phyloP scores from a whole-genome alignment of 2,329 filamentous ascomycete genomes.

The Fusarium luffae region DNA sequence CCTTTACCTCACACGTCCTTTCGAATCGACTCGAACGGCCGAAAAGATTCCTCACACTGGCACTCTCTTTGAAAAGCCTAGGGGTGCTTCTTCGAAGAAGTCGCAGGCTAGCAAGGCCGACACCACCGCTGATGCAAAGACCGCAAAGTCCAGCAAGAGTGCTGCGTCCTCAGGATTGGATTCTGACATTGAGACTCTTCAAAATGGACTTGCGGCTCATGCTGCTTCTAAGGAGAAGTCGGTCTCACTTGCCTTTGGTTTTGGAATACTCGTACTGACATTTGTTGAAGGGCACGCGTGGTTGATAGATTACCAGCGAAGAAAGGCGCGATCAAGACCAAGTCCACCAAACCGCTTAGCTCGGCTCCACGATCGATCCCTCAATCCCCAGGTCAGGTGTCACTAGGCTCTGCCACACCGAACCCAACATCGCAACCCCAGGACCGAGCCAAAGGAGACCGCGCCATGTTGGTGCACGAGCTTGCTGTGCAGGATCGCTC shows the following conservation, averaged over 20 bases:
- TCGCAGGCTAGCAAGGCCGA: constrained; percentile 46
- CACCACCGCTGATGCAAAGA: constrained; percentile 48
- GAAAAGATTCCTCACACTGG: constrained; percentile 63
- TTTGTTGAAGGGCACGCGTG: constrained; percentile 48
- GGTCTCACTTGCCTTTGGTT: constrained; percentile 33
- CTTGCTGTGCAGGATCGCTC: constrained; percentile 65
- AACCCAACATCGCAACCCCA: constrained; percentile 61
- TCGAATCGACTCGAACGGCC: constrained; percentile 58
- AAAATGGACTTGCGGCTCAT: constrained; percentile 54
- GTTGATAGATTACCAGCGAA: constrained; percentile 51
- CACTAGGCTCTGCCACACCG: constrained; percentile 64
- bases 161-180: constrained; percentile 57
- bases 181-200: constrained; percentile 62
- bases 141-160: constrained; percentile 48
- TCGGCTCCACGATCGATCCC: constrained; percentile 57
- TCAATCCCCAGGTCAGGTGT: constrained; percentile 66
- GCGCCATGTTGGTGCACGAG: constrained; percentile 68
- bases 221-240: constrained; percentile 53
- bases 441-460: constrained; percentile 65
- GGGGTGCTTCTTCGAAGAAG: constrained; percentile 34
- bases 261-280: constrained; percentile 44
- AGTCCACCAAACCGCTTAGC: constrained; percentile 57
- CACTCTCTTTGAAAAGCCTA: constrained; percentile 60
- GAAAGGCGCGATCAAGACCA: constrained; percentile 52
- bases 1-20: constrained; percentile 66